Evolutionary conservation across 441 rosid genomes (phyloP).

Genomic region (Aleurites moluccanus): DNA sequence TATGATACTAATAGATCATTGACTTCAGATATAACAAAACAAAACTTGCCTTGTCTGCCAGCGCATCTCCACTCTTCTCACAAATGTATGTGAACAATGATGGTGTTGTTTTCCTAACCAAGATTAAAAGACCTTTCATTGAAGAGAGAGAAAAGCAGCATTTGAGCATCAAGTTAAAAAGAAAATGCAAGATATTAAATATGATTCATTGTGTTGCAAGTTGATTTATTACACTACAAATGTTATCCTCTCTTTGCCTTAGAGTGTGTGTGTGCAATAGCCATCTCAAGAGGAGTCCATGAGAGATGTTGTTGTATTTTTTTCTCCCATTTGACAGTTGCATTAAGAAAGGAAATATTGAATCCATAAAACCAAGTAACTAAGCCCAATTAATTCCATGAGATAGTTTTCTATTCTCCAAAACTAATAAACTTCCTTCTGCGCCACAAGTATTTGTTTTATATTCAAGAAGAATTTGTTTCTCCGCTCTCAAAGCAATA

Average conservation of each 20-base stretch:
- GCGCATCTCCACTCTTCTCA: constrained; percentile 69
- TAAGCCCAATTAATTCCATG: not conserved
- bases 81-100: constrained; percentile 86
- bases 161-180: not conserved
- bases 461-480: not conserved
- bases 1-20: not conserved
- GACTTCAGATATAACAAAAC: not conserved
- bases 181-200: not conserved
- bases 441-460: not conserved
- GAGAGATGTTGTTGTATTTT: not conserved
- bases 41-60: constrained; percentile 67
- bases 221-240: not conserved
- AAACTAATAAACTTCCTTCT: not conserved
- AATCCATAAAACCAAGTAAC: not conserved
- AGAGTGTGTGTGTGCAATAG: not conserved
- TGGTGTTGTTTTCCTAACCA: constrained; percentile 79
- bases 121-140: constrained; percentile 87
- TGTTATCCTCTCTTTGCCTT: not conserved
- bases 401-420: not conserved
- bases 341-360: not conserved
- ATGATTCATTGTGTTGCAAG: not conserved
- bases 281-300: not conserved
- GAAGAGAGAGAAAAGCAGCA: not conserved
- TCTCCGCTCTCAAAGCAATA: not conserved
- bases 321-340: not conserved